Conservation (phyloP, 371 early-diverging fungal species). For the Mortierella sp. region DNA sequence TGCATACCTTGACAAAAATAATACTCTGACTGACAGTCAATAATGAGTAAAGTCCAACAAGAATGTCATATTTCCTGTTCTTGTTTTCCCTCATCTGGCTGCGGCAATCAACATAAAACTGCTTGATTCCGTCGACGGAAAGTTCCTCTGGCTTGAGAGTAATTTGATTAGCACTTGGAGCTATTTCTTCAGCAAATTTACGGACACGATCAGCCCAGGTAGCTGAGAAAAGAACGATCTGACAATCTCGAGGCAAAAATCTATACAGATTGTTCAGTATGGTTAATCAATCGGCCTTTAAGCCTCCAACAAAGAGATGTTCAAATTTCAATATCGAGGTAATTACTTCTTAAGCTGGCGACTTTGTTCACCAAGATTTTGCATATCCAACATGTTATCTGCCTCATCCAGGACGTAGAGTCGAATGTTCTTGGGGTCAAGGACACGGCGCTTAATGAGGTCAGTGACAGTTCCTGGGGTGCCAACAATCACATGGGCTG, state of each 20-base stretch:
- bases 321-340: background rate
- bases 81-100: conserved; percentile 56
- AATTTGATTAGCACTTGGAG: conserved; percentile 89
- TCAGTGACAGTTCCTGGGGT: conserved; percentile 95
- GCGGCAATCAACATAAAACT: conserved; percentile 96
- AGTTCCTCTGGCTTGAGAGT: conserved; percentile 89
- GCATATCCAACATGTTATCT: conserved; percentile 94
- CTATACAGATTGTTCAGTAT: conserved; percentile 42
- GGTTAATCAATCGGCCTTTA: background rate
- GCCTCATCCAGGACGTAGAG: conserved; percentile 95
- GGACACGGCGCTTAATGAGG: conserved; percentile 69
- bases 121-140: conserved; percentile 95
- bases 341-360: conserved; percentile 80
- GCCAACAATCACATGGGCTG: conserved; percentile 92
- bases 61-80: conserved; percentile 85
- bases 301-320: background rate
- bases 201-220: conserved; percentile 92
- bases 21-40: conserved; percentile 98
- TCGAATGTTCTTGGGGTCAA: conserved; percentile 71
- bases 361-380: conserved; percentile 90
- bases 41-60: conserved; percentile 89
- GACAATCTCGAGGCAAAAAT: conserved; percentile 75
- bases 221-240: conserved; percentile 96
- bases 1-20: conserved; percentile 89
- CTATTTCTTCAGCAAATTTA: conserved; percentile 81